Evolutionary conservation across 2,329 filamentous ascomycete genomes (phyloP), one percentile per base, ranked within the genome.

Genomic region (Fusarium poae): DNA sequence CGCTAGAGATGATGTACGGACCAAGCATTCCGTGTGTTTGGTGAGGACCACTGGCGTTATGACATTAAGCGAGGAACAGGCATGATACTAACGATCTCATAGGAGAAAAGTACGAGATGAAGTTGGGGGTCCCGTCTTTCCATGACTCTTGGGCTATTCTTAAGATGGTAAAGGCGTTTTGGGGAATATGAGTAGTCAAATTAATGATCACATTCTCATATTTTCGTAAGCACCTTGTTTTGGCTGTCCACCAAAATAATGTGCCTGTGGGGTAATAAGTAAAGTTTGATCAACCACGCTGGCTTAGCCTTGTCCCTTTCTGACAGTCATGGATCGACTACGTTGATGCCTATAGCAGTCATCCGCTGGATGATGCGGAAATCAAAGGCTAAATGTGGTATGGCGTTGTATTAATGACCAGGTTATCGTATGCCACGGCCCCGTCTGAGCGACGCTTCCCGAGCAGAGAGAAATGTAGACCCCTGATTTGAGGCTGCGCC

Each of bases 251-350:
- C 35, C 43, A 43, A 16, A 30, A 3, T 13, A 8, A 2, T 21
- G n/a, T 23, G 25, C 18, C 6, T 39, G 35, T 27, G 45, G 42
- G 16, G 50, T 53, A 35, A 20, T 11, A 30, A 21, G 11, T 6
- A 49, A 42, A 62, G 56, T 34, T 59, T 40, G 53, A 23, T 25
- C 15, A 25, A 37, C 34, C 2, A 57, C 49, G 66, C 57, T 70
- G 49, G 50, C 4, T 21, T 3, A 21, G 50, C 52, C 34, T 39
- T 45, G 25, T 56, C 50, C 45, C 46, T 29, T 21, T 20, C 13
- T 51, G 34, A 18, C 30, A 64, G 62, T 34, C 42, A 67, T 29
- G 20, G 67, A 69, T 70, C 67, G 64, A 20, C 55, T 16, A 37
- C 18, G 15, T 16, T 44, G 48, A 57, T 62, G 62, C 43, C 60